Evolutionary conservation across 805 yeast species (phyloP).

Genomic region (Jamesozyma spencerorum): DNA sequence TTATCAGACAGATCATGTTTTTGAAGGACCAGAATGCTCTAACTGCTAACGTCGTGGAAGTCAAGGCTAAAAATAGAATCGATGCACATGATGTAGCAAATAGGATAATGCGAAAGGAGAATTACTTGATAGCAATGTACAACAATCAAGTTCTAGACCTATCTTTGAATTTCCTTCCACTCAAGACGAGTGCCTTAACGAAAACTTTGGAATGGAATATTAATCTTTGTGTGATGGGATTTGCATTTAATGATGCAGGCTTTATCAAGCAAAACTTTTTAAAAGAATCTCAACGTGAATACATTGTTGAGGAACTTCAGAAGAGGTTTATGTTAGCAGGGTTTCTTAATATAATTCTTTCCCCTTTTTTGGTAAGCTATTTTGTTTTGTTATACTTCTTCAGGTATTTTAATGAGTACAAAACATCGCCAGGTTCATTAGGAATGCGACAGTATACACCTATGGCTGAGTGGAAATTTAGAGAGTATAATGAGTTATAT

Average conservation of each 20-base stretch:
- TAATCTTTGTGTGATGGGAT: conserved; percentile 78
- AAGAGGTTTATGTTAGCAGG: conserved; percentile 86
- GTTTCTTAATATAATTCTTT: conserved; percentile 63
- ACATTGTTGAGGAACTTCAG: conserved; percentile 57
- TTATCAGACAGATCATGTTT: conserved; percentile 64
- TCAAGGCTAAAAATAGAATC: conserved; percentile 61
- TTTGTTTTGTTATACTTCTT: conserved; percentile 77
- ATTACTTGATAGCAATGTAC: conserved; percentile 82
- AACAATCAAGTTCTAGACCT: conserved; percentile 68
- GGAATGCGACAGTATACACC: conserved; percentile 87
- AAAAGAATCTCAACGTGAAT: conserved; percentile 59
- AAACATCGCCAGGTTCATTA: conserved; percentile 74
- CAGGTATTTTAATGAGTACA: conserved; percentile 86
- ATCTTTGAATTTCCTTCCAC: conserved; percentile 45
- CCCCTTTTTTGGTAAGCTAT: conserved; percentile 81
- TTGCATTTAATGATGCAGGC: conserved; percentile 73
- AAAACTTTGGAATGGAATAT: conserved; percentile 92
- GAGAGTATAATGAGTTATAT: conserved; percentile 89
- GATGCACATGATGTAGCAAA: conserved; percentile 94
- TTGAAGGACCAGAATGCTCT: conserved; percentile 73
- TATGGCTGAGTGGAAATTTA: conserved; percentile 85
- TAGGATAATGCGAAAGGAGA: conserved; percentile 90
- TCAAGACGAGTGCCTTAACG: conserved; percentile 45
- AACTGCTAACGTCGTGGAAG: conserved; percentile 41
- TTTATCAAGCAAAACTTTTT: conserved; percentile 65